Percentiles rank a stretch among this genome's conserved stretches.
Evolutionary conservation across 2,329 filamentous ascomycete genomes (phyloP).

Genomic region (Cladosporium sp.): DNA sequence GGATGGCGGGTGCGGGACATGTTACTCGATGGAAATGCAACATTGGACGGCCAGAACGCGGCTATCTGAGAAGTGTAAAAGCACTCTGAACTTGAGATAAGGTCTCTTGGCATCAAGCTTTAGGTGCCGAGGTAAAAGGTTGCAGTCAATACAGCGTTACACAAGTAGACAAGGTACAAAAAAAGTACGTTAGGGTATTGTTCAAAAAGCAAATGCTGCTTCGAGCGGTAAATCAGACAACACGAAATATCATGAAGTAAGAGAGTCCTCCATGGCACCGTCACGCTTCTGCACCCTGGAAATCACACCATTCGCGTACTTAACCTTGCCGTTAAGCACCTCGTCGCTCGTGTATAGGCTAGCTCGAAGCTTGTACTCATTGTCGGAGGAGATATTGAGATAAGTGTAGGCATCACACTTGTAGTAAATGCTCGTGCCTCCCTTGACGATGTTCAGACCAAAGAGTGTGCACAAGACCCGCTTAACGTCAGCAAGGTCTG

Average conservation of each 20-base stretch:
- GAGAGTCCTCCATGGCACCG: conserved; percentile 1
- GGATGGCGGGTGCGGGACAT: not conserved
- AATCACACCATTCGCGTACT: conserved; percentile 19
- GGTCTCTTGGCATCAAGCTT: not conserved
- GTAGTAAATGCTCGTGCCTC: conserved; percentile 62
- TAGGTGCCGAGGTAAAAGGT: not conserved
- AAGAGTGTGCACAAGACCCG: conserved; percentile 59
- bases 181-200: too few species aligned
- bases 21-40: conserved; percentile 9
- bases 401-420: conserved; percentile 60
- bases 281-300: conserved; percentile 12
- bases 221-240: not conserved
- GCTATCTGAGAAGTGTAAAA: conserved; percentile 3
- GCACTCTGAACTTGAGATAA: not conserved
- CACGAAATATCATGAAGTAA: not conserved
- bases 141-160: too few species aligned
- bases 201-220: not conserved
- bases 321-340: conserved; percentile 19
- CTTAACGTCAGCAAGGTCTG: conserved; percentile 61
- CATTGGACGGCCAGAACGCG: not conserved
- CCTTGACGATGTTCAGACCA: conserved; percentile 54
- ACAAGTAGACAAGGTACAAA: too few species aligned
- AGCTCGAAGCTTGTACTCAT: conserved; percentile 38
- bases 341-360: conserved; percentile 41
- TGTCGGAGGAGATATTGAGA: conserved; percentile 37